A percentile compares a stretch with the other conserved stretches of the same genome.
Evolutionary conservation across 305 asterid genomes (phyloP).

Genomic region (Solanum chacoense): DNA sequence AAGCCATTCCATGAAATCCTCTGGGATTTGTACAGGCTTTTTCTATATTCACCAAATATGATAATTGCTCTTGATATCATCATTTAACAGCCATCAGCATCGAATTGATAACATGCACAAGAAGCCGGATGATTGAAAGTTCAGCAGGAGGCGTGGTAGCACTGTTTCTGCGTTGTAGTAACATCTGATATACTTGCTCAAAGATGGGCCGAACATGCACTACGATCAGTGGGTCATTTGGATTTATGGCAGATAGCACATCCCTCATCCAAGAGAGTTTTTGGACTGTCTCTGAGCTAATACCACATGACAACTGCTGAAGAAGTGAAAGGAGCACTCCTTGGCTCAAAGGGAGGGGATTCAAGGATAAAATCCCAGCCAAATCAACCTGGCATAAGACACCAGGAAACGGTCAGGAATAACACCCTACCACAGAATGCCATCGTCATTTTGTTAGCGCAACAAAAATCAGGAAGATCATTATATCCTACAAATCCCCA

Average conservation of each 20-base stretch:
- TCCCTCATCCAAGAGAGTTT: conserved; percentile 90
- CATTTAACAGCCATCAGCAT: conserved; percentile 65
- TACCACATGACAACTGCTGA: conserved; percentile 81
- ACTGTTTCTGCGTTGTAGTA: conserved; percentile 61
- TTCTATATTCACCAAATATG: neutral
- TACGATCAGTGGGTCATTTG: conserved; percentile 62
- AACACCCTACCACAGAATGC: neutral
- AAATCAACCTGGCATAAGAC: conserved; percentile 56
- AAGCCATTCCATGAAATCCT: neutral
- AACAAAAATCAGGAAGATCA: neutral
- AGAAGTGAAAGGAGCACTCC: conserved; percentile 92
- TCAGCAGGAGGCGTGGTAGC: conserved; percentile 41
- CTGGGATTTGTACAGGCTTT: conserved; percentile 14
- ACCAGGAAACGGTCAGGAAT: neutral
- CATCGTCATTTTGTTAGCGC: neutral
- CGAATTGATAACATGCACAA: conserved; percentile 80
- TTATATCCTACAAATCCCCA: neutral
- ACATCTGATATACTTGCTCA: conserved; percentile 80
- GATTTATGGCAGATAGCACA: conserved; percentile 58
- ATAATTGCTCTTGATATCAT: neutral
- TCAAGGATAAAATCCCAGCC: conserved; percentile 39
- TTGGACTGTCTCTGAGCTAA: conserved; percentile 44
- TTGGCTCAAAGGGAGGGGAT: conserved; percentile 82
- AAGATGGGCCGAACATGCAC: conserved; percentile 81
- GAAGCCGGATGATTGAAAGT: conserved; percentile 58